Evolutionary conservation across 306 rosid genomes (phyloP), one percentile per base, ranked within the genome.

Genomic region (Rosa multiflora): DNA sequence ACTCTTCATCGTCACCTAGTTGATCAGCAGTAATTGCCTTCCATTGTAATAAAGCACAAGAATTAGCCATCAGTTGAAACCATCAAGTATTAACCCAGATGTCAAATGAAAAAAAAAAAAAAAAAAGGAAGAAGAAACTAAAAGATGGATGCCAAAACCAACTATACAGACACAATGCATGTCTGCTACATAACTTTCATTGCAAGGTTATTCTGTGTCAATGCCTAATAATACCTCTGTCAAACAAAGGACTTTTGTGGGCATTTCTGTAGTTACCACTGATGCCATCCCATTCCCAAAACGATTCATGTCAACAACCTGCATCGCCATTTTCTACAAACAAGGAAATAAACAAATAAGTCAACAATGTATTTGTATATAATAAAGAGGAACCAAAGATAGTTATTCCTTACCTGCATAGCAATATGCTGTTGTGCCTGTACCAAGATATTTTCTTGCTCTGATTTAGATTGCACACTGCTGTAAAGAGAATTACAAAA

Each of bases 341-440:
- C 8, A 43, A 44, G 11, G 8, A 43, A 66, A 64, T 51, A 52
- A 55, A 20, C 13, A 23, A 32, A 56, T 43, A 58, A 76, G 70
- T 67, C 40, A 35, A 76, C 32, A 70, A 52, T 23, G 80, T 26
- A 10, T 42, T 12, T 29, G 32, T 71, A 39, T 68, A n/a, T 62
- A 32, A 83, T 53, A 73, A 63, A 43, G 5, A 80, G 47, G 77
- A 49, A 48, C 72, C 48, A 35, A 70, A 26, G 15, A 80, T 29
- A 15, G 11, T 42, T 39, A 26, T 47, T 43, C 15, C 75, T 61
- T 80, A 82, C 97, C 88, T 92, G 97, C 84, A 88, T 86, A 47
- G 93, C 91, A 77, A 90, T 88, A 82, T 90, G 93, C 85, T 92
- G 94, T 72, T 92, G 97, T 58, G 94, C 94, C 85, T 82, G 91